Conservation (phyloP, 768 basidiomycete genomes). For the Suillus variegatus region DNA sequence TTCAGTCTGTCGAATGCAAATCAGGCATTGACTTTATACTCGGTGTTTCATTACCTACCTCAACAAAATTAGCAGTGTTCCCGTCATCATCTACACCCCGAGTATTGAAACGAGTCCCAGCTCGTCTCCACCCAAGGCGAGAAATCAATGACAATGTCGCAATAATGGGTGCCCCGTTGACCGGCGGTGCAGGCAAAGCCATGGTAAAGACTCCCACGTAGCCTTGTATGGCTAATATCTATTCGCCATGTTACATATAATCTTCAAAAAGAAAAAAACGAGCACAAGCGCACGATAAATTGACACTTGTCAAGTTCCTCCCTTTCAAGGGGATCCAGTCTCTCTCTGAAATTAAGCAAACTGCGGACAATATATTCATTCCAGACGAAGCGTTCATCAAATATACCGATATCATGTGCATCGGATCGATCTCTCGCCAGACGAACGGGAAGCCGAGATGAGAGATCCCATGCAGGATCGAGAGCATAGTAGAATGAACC, state of each 20-base stretch:
- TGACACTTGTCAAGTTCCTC: slow-evolving; percentile 79
- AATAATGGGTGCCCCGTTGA: slow-evolving; percentile 68
- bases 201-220: slow-evolving; percentile 85
- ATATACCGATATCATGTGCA: slow-evolving; percentile 54
- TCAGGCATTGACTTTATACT: slow-evolving; percentile 15
- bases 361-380: slow-evolving; percentile 89
- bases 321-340: slow-evolving; percentile 68
- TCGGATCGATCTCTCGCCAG: slow-evolving; percentile 50
- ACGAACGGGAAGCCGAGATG: slow-evolving; percentile 75
- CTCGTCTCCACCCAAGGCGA: slow-evolving; percentile 90
- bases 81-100: slow-evolving; percentile 96
- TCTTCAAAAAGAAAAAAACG: slow-evolving; percentile 12
- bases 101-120: slow-evolving; percentile 96
- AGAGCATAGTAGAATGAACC: slow-evolving; percentile 93
- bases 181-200: slow-evolving; percentile 73
- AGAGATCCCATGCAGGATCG: slow-evolving; percentile 86
- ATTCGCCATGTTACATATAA: slow-evolving; percentile 13
- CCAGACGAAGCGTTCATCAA: slow-evolving; percentile 91
- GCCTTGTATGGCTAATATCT: slow-evolving; percentile 94
- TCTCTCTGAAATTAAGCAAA: slow-evolving; percentile 83
- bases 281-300: slow-evolving; percentile 65
- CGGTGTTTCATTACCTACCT: slow-evolving; percentile 49
- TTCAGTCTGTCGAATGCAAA: slow-evolving; percentile 64
- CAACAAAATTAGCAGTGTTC: slow-evolving; percentile 94
- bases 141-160: slow-evolving; percentile 83